Percentiles rank a stretch among this genome's conserved stretches.
phyloP scores from a whole-genome alignment of 176 grass and related monocot genomes.

The Eleusine indica region DNA sequence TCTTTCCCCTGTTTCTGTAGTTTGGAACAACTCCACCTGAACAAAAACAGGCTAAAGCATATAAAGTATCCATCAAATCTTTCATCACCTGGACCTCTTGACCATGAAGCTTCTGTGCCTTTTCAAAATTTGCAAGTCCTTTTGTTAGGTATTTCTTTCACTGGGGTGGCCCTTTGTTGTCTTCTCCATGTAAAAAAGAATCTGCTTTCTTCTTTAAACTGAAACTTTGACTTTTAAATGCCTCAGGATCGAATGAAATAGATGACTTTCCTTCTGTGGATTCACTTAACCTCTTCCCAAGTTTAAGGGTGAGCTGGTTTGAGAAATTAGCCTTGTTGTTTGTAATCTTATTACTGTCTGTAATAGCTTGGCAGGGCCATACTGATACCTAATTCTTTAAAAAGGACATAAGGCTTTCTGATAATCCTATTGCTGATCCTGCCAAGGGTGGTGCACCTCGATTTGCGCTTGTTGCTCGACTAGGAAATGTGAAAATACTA shows the following conservation, averaged over 20 bases:
- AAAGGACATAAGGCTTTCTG: constrained; percentile 94
- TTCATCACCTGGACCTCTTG: constrained; percentile 10
- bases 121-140: constrained; percentile 83
- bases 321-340: neutral
- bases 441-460: constrained; percentile 72
- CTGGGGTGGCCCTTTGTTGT: neutral
- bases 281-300: constrained; percentile 85
- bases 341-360: constrained; percentile 12
- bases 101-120: constrained; percentile 42
- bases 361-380: neutral
- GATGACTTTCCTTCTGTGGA: constrained; percentile 78
- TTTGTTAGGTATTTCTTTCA: constrained; percentile 72
- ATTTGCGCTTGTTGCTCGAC: constrained; percentile 88
- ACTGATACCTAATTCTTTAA: constrained; percentile 52
- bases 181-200: constrained; percentile 11
- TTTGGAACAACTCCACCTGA: constrained; percentile 92
- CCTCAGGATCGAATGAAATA: constrained; percentile 77
- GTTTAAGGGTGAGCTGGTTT: constrained; percentile 70
- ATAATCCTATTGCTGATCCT: constrained; percentile 89
- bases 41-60: constrained; percentile 84
- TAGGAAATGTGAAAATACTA: constrained; percentile 73
- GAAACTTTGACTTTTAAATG: constrained; percentile 16
- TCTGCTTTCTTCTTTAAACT: neutral
- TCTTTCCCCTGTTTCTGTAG: constrained; percentile 41
- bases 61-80: constrained; percentile 73